Conservation (phyloP, 129 eudicot genomes). For the Centella asiatica region DNA sequence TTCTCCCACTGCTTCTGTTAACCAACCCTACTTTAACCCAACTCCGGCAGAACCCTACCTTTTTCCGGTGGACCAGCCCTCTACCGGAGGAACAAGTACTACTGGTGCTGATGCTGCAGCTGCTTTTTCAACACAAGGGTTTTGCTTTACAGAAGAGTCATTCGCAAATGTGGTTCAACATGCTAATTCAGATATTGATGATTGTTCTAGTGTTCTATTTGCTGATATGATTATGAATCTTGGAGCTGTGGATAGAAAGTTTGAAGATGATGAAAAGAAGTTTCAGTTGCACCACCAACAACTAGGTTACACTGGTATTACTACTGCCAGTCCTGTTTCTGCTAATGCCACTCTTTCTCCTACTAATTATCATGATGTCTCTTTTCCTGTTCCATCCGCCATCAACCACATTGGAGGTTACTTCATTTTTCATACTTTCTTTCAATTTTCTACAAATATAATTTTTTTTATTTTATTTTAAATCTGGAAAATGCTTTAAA, state of each 20-base stretch:
- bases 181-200: constrained; percentile 26
- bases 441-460: too few relatives aligned
- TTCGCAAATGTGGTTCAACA: constrained; percentile 6
- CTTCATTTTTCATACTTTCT: too few relatives aligned
- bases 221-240: constrained; percentile 46
- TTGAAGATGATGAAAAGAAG: constrained; percentile 31
- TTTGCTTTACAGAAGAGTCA: constrained; percentile 32
- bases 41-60: constrained; percentile 17
- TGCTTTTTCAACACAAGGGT: constrained; percentile 36
- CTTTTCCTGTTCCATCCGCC: too few relatives aligned
- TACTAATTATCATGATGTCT: too few relatives aligned
- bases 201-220: constrained; percentile 33
- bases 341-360: constrained; percentile 17
- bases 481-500: too few relatives aligned
- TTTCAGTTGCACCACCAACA: constrained; percentile 29
- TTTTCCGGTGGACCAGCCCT: constrained; percentile 17
- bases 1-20: constrained; percentile 38
- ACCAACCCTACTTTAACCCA: constrained; percentile 20
- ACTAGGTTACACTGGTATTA: constrained; percentile 15
- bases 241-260: constrained; percentile 11
- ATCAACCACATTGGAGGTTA: too few relatives aligned
- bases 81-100: constrained; percentile 5
- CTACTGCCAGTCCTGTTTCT: constrained; percentile 10
- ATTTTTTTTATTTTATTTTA: too few relatives aligned
- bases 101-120: constrained; percentile 20